Evolutionary conservation across 768 basidiomycete genomes (phyloP), one percentile per base, ranked within the genome.

Genomic region (Fomitopsis pulvina): DNA sequence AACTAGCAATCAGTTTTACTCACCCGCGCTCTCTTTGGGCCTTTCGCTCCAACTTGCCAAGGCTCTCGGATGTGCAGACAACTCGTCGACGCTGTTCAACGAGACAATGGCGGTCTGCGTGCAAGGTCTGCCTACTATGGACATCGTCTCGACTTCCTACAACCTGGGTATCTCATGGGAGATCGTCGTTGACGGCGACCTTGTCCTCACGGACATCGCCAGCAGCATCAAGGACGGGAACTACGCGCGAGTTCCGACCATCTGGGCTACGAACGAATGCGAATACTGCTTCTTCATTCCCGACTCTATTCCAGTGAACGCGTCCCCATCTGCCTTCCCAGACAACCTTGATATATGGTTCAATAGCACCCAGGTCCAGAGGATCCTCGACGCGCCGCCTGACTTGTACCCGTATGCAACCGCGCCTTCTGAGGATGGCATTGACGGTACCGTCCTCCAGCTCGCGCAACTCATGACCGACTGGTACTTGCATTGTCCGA

Each of bases 211-310:
- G 10, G 51, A 52, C 30, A 52, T 52, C 20, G 34, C 40, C 27
- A 47, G 45, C 4, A 52, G 51, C 40, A 52, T 52, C 27, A 30
- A 42, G 26, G 51, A 52, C 21, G 51, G 51, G 18, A 27, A 47
- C 14, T 52, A 52, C 45, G 40, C 27, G 4, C 51, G 51, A 20
- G 51, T 52, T 7, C 51, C 51, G 18, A 52, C 45, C 5, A 52
- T 52, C 14, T 52, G 45, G 45, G 46, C 45, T 18, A 52, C 21
- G 24, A 52, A 52, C 45, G 29, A 52, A 22, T 52, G 51, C 51
- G 51, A 52, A 22, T 52, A 41, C 22, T 52, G 51, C 40, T 52
- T 41, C 51, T 47, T 52, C 45, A 29, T 52, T 10, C 51, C 51
- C 3, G n/a, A 45, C 28, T 25, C 38, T 10, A 52, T 52, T 18